Conservation (phyloP, 768 basidiomycete species). For the Mycena maculata region DNA sequence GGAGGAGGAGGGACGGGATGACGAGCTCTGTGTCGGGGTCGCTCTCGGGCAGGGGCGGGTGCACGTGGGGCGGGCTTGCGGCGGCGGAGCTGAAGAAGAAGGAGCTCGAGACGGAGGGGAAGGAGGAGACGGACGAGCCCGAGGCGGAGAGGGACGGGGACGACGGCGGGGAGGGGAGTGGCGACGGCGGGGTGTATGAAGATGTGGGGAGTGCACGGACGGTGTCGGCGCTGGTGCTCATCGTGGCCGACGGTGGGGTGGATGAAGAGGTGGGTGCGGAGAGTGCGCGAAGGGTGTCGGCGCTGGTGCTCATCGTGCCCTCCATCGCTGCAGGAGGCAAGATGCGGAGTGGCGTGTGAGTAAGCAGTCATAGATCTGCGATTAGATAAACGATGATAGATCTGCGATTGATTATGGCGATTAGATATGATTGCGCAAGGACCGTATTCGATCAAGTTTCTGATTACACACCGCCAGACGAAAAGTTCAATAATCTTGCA, state of each 20-base stretch:
- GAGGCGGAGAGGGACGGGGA: conserved; percentile 60
- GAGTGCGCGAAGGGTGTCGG: conserved; percentile 55
- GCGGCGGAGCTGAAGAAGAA: conserved; percentile 85
- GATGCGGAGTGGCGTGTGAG: not conserved
- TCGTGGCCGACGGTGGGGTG: conserved; percentile 36
- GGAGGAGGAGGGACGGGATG: conserved; percentile 23
- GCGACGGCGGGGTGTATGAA: conserved; percentile 29
- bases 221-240: conserved; percentile 55
- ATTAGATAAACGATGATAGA: not conserved
- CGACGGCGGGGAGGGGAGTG: conserved; percentile 64
- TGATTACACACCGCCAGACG: too few species aligned
- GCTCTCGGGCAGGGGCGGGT: conserved; percentile 37
- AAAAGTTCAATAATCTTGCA: too few species aligned
- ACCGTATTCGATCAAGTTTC: too few species aligned
- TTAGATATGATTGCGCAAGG: too few species aligned
- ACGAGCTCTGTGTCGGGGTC: conserved; percentile 18
- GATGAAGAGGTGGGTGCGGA: conserved; percentile 42
- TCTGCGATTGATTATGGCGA: too few species aligned
- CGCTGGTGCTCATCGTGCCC: conserved; percentile 51
- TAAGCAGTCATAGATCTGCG: not conserved
- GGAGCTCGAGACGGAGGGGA: conserved; percentile 78
- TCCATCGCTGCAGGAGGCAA: conserved; percentile 41
- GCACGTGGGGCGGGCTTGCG: conserved; percentile 70
- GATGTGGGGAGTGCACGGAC: conserved; percentile 50
- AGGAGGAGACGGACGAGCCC: conserved; percentile 70